Percentiles rank a stretch among this genome's conserved stretches.
Conservation (phyloP, 2,329 filamentous ascomycete genomes). For the Dryadomyces quercivorus region DNA sequence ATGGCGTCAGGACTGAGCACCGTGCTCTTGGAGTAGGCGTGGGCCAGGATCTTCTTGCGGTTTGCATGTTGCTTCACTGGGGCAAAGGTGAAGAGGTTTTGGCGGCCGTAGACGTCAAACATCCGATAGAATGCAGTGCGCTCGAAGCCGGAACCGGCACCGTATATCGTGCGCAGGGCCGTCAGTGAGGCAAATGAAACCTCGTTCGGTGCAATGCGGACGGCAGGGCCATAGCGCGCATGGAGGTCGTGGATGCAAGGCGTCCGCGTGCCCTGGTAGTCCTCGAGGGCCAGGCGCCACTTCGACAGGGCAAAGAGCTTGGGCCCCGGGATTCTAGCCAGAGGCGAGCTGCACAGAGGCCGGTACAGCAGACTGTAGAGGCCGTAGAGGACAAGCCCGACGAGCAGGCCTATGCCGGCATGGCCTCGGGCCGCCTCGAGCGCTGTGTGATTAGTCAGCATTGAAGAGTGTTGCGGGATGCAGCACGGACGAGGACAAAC, state of each 20-base stretch:
- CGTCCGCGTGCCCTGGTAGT: slow-evolving; percentile 29
- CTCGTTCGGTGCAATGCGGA: slow-evolving; percentile 34
- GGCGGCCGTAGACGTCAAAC: slow-evolving; percentile 39
- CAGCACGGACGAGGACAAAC: background rate
- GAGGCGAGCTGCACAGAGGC: slow-evolving; percentile 4
- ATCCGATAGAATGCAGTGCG: slow-evolving; percentile 40
- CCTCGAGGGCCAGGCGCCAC: slow-evolving; percentile 32
- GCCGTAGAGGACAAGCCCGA: background rate
- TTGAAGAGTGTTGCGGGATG: background rate
- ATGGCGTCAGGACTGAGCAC: slow-evolving; percentile 24
- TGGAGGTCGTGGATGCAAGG: slow-evolving; percentile 29
- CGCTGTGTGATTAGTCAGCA: background rate
- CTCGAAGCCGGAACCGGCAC: slow-evolving; percentile 37
- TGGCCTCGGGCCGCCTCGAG: background rate
- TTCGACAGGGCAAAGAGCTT: slow-evolving; percentile 27
- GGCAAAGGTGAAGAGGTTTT: slow-evolving; percentile 40
- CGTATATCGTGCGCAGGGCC: slow-evolving; percentile 40
- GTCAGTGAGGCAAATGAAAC: slow-evolving; percentile 27
- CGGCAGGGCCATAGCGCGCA: slow-evolving; percentile 29
- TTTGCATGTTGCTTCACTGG: slow-evolving; percentile 29
- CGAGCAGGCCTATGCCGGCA: background rate
- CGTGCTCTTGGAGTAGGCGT: slow-evolving; percentile 38
- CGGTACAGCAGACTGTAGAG: background rate
- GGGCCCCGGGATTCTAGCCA: slow-evolving; percentile 21
- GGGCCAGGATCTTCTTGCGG: slow-evolving; percentile 38